Evolutionary conservation across 2,329 filamentous ascomycete genomes (phyloP).

Genomic region (Ascochyta fabae): DNA sequence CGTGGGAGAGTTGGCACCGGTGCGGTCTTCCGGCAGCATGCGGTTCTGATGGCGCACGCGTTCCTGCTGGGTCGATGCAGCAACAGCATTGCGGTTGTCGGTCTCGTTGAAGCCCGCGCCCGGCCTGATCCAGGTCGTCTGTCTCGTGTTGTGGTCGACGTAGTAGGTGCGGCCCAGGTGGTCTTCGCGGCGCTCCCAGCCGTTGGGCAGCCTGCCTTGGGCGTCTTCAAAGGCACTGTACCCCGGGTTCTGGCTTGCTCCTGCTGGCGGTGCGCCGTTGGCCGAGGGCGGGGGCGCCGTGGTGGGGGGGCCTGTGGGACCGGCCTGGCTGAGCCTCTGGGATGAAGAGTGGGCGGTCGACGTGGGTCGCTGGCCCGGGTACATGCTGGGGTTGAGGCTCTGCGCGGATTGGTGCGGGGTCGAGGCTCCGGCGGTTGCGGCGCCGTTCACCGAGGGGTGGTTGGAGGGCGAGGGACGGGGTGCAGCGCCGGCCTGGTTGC

Average conservation of each 20-base stretch:
- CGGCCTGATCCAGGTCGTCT: slow-evolving; percentile 94
- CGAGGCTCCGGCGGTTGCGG: slow-evolving; percentile 42
- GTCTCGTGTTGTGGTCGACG: slow-evolving; percentile 95
- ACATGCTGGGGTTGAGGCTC: slow-evolving; percentile 48
- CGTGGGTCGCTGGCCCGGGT: slow-evolving; percentile 43
- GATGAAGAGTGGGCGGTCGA: slow-evolving; percentile 32
- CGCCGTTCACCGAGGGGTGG: slow-evolving; percentile 49
- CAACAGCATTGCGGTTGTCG: slow-evolving; percentile 78
- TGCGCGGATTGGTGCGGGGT: slow-evolving; percentile 50
- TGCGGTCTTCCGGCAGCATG: slow-evolving; percentile 93
- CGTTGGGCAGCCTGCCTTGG: slow-evolving; percentile 88
- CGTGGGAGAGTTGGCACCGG: slow-evolving; percentile 89
- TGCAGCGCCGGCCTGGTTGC: slow-evolving; percentile 53
- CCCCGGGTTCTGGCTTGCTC: slow-evolving; percentile 49
- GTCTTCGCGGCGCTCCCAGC: slow-evolving; percentile 96
- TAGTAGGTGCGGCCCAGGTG: slow-evolving; percentile 96
- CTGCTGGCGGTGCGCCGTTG: slow-evolving; percentile 42
- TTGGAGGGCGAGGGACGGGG: slow-evolving; percentile 49
- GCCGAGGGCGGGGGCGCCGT: slow-evolving; percentile 47
- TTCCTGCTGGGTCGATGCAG: slow-evolving; percentile 91
- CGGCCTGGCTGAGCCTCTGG: slow-evolving; percentile 38
- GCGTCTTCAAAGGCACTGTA: slow-evolving; percentile 95
- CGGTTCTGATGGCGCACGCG: slow-evolving; percentile 93
- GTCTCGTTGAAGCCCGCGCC: slow-evolving; percentile 77
- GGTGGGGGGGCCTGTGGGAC: slow-evolving; percentile 49